Conservation (phyloP, 805 yeast genomes). For the Millerozyma miso region DNA sequence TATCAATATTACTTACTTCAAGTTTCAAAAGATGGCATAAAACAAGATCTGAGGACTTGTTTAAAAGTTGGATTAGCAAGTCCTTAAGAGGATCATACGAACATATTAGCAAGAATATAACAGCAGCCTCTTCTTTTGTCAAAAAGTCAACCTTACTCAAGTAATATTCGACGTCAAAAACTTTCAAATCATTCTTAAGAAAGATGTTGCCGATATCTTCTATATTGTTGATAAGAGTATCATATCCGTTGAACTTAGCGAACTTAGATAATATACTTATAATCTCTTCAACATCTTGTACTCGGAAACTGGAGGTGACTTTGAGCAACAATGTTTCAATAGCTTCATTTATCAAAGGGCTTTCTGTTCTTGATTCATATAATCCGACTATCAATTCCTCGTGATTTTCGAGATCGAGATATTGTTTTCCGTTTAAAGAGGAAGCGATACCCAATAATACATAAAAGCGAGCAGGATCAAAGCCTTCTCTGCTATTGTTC, state of each 20-base stretch:
- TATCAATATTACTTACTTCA: background rate
- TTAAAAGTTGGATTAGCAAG: background rate
- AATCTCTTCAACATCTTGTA: constrained; percentile 15
- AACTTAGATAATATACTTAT: constrained; percentile 30
- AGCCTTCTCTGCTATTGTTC: constrained; percentile 45
- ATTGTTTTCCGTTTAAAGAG: constrained; percentile 39
- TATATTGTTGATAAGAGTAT: constrained; percentile 17
- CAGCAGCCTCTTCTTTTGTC: background rate
- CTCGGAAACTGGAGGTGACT: constrained; percentile 38
- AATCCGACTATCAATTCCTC: constrained; percentile 21
- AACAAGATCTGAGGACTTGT: constrained; percentile 1
- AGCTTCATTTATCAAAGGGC: constrained; percentile 47
- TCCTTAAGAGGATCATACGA: background rate
- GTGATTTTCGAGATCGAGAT: constrained; percentile 23
- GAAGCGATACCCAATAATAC: constrained; percentile 50
- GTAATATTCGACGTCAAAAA: background rate
- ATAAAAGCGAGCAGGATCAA: constrained; percentile 69
- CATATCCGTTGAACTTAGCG: constrained; percentile 35
- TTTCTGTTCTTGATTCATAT: constrained; percentile 42
- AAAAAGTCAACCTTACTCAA: background rate
- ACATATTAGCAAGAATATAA: background rate
- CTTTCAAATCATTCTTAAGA: constrained; percentile 1
- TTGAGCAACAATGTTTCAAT: constrained; percentile 50
- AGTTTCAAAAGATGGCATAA: constrained; percentile 1
- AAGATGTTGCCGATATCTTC: constrained; percentile 13